Conservation (phyloP, 202 grass and related monocot genomes). For the Setaria viridis region DNA sequence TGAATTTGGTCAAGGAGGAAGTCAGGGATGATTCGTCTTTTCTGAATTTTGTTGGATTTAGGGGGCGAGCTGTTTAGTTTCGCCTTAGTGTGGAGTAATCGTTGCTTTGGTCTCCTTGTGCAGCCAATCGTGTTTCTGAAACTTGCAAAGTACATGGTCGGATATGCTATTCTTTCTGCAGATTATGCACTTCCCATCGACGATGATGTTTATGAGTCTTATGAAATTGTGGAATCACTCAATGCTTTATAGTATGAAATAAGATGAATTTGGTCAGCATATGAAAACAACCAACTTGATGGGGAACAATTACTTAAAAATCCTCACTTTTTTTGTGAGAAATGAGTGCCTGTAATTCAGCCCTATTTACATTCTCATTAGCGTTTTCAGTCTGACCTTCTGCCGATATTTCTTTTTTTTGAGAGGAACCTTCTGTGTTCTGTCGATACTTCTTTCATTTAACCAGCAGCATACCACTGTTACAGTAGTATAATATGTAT, state of each 20-base stretch:
- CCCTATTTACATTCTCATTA: background rate
- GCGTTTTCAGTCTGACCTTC: background rate
- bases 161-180: background rate
- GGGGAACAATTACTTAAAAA: background rate
- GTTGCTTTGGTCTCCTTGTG: too few relatives aligned
- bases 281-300: background rate
- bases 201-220: background rate
- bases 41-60: background rate
- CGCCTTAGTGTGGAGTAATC: background rate
- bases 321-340: background rate
- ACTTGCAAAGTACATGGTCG: background rate
- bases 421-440: too few relatives aligned
- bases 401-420: background rate
- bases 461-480: background rate
- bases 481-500: background rate
- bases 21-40: background rate
- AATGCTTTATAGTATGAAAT: background rate
- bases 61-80: background rate
- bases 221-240: background rate
- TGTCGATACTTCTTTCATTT: constrained; percentile 1
- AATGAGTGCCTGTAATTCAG: background rate
- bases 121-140: background rate
- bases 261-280: background rate
- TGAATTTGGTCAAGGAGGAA: background rate
- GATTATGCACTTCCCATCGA: background rate